Conservation (phyloP, 306 rosid species). For the Purshia tridentata region DNA sequence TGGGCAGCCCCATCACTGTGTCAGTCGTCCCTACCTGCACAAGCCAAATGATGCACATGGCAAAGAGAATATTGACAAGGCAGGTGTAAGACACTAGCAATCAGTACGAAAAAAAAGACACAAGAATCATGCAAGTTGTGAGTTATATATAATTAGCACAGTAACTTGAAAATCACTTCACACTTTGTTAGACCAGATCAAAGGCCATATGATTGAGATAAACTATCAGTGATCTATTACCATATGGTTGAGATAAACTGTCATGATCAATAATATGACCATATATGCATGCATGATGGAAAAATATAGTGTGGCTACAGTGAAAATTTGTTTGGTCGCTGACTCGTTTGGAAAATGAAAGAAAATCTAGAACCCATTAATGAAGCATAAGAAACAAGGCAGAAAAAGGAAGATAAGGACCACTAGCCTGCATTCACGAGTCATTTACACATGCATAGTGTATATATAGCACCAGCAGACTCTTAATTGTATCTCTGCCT, state of each 20-base stretch:
- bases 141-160: not conserved
- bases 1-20: conserved; percentile 95
- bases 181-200: too few species aligned
- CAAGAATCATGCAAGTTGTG: not conserved
- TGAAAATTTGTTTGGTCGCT: not conserved
- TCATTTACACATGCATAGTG: conserved; percentile 2
- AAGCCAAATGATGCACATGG: conserved; percentile 12
- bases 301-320: not conserved
- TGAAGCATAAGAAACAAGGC: not conserved
- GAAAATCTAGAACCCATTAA: not conserved
- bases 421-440: too few species aligned
- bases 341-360: not conserved
- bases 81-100: not conserved
- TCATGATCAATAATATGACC: not conserved
- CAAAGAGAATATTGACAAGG: not conserved
- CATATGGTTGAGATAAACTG: not conserved
- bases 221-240: too few species aligned
- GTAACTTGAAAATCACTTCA: not conserved
- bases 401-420: not conserved
- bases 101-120: not conserved
- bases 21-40: conserved; percentile 74
- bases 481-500: conserved; percentile 7
- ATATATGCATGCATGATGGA: not conserved
- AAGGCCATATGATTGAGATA: not conserved
- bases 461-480: not conserved